These are phyloP conservation scores for Chloropicon primus DNA, from an alignment of 139 green algal species.

Conservation along the genomic window DNA sequence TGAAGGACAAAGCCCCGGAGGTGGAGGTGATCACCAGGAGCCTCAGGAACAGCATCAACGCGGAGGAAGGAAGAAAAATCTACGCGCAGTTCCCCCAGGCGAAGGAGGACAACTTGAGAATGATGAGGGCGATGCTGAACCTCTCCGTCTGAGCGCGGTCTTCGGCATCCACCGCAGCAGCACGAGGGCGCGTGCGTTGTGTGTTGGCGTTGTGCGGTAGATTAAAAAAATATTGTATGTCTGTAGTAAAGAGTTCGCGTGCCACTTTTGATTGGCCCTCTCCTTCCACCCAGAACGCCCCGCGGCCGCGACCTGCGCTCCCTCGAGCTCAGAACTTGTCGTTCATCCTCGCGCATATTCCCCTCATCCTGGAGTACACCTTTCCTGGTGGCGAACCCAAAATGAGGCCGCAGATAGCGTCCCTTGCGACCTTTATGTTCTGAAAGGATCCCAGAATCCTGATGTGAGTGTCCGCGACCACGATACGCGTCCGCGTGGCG, in stretches of 20 bases:
- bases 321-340: background rate
- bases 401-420: conserved; percentile 86
- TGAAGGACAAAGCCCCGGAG: background rate
- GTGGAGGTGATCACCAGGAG: background rate
- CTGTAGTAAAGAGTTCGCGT: too few relatives aligned
- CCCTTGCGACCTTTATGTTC: conserved; percentile 40
- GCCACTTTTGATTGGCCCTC: too few relatives aligned
- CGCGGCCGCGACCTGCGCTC: background rate
- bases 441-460: conserved; percentile 90
- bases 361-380: conserved; percentile 82
- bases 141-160: too few relatives aligned
- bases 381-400: conserved; percentile 91
- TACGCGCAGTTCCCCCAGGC: background rate
- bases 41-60: background rate
- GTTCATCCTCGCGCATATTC: conserved; percentile 5
- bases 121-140: too few relatives aligned
- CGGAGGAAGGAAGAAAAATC: background rate
- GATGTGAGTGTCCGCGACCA: conserved; percentile 92
- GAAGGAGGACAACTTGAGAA: background rate
- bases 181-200: too few relatives aligned
- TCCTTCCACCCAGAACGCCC: background rate
- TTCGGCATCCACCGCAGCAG: too few relatives aligned
- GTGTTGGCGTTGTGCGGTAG: too few relatives aligned
- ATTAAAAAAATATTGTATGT: too few relatives aligned
- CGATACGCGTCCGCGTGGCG: conserved; percentile 85